These are phyloP conservation scores for Amesomyces nigricolor DNA, from an alignment of 2,329 filamentous ascomycete genomes.

Conservation along the genomic window DNA sequence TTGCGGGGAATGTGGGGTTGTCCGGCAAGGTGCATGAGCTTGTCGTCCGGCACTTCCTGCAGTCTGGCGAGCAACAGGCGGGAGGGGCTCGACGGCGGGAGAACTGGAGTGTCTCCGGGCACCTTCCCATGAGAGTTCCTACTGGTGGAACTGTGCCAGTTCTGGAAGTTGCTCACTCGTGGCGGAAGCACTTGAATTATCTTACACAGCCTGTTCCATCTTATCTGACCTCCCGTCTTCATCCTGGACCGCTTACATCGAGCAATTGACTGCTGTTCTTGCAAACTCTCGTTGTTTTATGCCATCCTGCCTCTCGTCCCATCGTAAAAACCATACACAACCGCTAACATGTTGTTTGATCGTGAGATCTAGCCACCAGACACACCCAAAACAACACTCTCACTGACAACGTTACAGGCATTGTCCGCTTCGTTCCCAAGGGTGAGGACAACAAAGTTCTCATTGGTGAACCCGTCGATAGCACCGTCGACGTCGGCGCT, in stretches of 20 bases:
- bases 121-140: neutral
- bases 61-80: neutral
- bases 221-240: slow-evolving; percentile 6
- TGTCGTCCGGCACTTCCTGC: slow-evolving; percentile 11
- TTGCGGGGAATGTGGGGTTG: slow-evolving; percentile 7
- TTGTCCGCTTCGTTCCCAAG: slow-evolving; percentile 54
- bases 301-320: neutral
- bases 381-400: neutral
- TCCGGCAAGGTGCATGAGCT: neutral
- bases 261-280: neutral
- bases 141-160: too few relatives aligned
- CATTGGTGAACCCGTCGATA: slow-evolving; percentile 51
- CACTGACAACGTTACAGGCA: slow-evolving; percentile 36
- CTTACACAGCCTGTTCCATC: neutral
- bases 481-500: slow-evolving; percentile 50
- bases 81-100: neutral
- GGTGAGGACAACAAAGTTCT: slow-evolving; percentile 43
- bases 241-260: too few relatives aligned
- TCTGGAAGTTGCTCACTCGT: too few relatives aligned
- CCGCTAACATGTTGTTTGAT: slow-evolving; percentile 12
- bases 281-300: neutral
- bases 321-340: neutral
- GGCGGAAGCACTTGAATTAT: neutral
- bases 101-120: neutral
- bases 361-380: neutral